A percentile compares a stretch with the other conserved stretches of the same genome.
These are phyloP conservation scores for Evernia prunastri DNA, from an alignment of 495 filamentous ascomycete genomes.

Conservation along the genomic window DNA sequence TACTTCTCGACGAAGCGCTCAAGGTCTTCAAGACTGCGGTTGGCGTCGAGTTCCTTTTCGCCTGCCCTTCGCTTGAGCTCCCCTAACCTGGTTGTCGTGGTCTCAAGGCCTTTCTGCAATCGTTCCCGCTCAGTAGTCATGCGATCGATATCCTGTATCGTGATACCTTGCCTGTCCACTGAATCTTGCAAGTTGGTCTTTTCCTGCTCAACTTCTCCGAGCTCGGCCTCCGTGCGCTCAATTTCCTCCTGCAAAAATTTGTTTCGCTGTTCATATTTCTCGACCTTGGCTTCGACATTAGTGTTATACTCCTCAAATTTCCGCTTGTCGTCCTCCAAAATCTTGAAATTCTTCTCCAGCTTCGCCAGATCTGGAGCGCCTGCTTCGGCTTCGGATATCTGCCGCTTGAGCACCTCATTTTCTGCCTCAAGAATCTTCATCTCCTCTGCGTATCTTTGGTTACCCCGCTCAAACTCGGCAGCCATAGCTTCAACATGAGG, in stretches of 20 bases:
- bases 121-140: conserved; percentile 95
- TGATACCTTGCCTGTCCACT: conserved; percentile 87
- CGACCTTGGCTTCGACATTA: conserved; percentile 66
- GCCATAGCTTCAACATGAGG: conserved; percentile 91
- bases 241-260: conserved; percentile 73
- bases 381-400: conserved; percentile 84
- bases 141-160: conserved; percentile 94
- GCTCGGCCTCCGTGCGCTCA: conserved; percentile 66
- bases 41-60: conserved; percentile 79
- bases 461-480: conserved; percentile 74
- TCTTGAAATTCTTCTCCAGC: conserved; percentile 74
- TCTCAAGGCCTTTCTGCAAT: conserved; percentile 74
- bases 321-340: conserved; percentile 80
- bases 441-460: conserved; percentile 73
- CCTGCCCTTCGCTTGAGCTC: conserved; percentile 74
- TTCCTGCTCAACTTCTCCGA: conserved; percentile 75
- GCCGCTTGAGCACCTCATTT: conserved; percentile 65
- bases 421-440: conserved; percentile 77
- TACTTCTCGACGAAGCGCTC: conserved; percentile 80
- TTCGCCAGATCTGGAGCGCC: conserved; percentile 72
- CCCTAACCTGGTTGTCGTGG: conserved; percentile 63
- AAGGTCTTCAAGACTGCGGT: conserved; percentile 76
- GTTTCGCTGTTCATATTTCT: conserved; percentile 73
- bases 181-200: conserved; percentile 69
- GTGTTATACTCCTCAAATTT: conserved; percentile 93